A percentile compares a stretch with the other conserved stretches of the same genome.
These are phyloP conservation scores for Wickerhamiella infanticola DNA, from an alignment of 1,139 yeast genomes.

Conservation along the genomic window DNA sequence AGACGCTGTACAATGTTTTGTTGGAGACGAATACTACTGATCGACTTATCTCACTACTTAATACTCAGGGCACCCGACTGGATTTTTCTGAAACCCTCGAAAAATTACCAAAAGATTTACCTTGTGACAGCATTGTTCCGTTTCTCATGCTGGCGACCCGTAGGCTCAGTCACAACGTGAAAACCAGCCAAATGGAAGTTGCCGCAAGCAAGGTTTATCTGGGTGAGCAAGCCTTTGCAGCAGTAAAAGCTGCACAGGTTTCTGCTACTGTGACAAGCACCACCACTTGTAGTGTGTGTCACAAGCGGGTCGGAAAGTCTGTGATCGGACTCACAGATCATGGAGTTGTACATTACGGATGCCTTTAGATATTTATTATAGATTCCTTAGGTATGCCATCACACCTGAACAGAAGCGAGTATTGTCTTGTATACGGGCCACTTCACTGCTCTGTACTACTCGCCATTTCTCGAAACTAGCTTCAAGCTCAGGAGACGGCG, in stretches of 20 bases:
- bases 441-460: slow-evolving; percentile 28
- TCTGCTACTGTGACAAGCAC: slow-evolving; percentile 27
- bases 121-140: slow-evolving; percentile 28
- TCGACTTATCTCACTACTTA: slow-evolving; percentile 32
- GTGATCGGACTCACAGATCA: slow-evolving; percentile 40
- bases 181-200: slow-evolving; percentile 19
- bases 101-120: slow-evolving; percentile 36
- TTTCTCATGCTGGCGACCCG: slow-evolving; percentile 3
- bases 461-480: slow-evolving; percentile 39
- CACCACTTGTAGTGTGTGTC: slow-evolving; percentile 45
- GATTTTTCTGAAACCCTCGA: slow-evolving; percentile 29
- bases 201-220: slow-evolving; percentile 28
- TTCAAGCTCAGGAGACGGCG: slow-evolving; percentile 20
- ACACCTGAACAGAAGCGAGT: slow-evolving; percentile 80
- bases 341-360: slow-evolving; percentile 58
- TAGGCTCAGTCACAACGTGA: slow-evolving; percentile 5
- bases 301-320: slow-evolving; percentile 44
- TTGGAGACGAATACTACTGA: slow-evolving; percentile 22
- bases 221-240: slow-evolving; percentile 24
- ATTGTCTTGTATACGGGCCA: slow-evolving; percentile 45
- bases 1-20: slow-evolving; percentile 24
- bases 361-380: slow-evolving; percentile 23
- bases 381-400: slow-evolving; percentile 37
- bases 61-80: slow-evolving; percentile 35
- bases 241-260: slow-evolving; percentile 28